Percentiles rank a stretch among this genome's conserved stretches.
Conservation (phyloP, 257 asterid genomes). For the Ilex asprella region DNA sequence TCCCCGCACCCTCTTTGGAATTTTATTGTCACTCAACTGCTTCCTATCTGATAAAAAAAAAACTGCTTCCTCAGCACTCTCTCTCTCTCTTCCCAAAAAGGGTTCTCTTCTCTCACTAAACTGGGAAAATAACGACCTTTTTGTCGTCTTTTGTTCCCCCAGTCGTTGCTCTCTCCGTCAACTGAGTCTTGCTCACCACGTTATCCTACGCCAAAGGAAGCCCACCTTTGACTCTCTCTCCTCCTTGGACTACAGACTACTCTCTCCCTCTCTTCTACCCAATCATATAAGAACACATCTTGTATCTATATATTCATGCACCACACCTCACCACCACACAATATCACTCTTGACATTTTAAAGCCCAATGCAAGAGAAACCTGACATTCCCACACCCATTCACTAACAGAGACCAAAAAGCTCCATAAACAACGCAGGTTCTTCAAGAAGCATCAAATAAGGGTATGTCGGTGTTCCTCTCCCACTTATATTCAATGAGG, state of each 20-base stretch:
- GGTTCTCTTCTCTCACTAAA: no score
- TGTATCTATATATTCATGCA: no score
- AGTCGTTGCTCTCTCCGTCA: slow-evolving; percentile 10
- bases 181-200: slow-evolving; percentile 31
- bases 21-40: no score
- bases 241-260: neutral
- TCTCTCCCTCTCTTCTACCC: neutral
- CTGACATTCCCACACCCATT: neutral
- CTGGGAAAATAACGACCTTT: no score
- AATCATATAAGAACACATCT: neutral
- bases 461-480: slow-evolving; percentile 26
- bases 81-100: no score
- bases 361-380: neutral
- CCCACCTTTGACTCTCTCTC: slow-evolving; percentile 1
- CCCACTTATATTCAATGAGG: slow-evolving; percentile 5
- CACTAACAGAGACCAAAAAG: neutral
- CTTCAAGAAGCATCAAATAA: slow-evolving; percentile 1
- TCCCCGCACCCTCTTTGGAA: no score
- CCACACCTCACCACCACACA: neutral
- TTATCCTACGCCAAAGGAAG: slow-evolving; percentile 13
- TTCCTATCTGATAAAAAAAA: no score
- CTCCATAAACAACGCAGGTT: slow-evolving; percentile 2
- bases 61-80: no score
- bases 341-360: no score
- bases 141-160: neutral